Conservation (phyloP, 2,329 filamentous ascomycete genomes). For the Xylaria sp. region DNA sequence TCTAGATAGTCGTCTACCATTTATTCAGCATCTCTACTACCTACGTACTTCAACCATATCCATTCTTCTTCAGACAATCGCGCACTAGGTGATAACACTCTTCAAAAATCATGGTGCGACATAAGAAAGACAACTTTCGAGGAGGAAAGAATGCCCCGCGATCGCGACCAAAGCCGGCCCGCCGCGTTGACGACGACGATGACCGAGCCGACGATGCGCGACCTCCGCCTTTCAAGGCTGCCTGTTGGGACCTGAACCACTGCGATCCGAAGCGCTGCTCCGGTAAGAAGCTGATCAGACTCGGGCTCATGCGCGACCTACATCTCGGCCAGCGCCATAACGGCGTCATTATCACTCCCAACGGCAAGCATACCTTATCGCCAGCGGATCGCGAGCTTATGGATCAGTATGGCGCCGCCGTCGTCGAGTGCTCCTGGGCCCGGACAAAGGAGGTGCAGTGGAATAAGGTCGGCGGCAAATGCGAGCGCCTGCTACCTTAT, state of each 20-base stretch:
- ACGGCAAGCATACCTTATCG: slow-evolving; percentile 84
- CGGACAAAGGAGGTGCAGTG: slow-evolving; percentile 90
- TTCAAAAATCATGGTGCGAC: slow-evolving; percentile 83
- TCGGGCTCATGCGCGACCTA: slow-evolving; percentile 92
- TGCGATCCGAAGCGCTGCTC: slow-evolving; percentile 97
- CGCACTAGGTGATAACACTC: too few relatives aligned
- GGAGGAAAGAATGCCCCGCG: slow-evolving; percentile 74
- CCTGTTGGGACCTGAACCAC: slow-evolving; percentile 97
- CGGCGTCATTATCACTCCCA: slow-evolving; percentile 93
- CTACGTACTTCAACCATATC: too few relatives aligned
- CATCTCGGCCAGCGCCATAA: slow-evolving; percentile 89
- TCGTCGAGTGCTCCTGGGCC: slow-evolving; percentile 98
- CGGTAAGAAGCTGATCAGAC: slow-evolving; percentile 89
- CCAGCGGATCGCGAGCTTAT: slow-evolving; percentile 82
- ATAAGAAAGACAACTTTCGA: slow-evolving; percentile 87
- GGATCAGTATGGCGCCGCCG: slow-evolving; percentile 88
- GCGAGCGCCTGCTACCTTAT: slow-evolving; percentile 89
- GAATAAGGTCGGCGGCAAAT: slow-evolving; percentile 88
- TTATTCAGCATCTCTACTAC: too few relatives aligned
- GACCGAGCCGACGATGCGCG: slow-evolving; percentile 46
- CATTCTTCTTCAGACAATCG: too few relatives aligned
- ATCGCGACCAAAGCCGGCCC: slow-evolving; percentile 48
- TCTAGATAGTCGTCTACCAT: too few relatives aligned
- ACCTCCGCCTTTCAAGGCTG: slow-evolving; percentile 78
- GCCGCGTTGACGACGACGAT: slow-evolving; percentile 44